Base-by-base conservation (phyloP, 2,329 filamentous ascomycete genomes). In the Endoconidiophora polonica region DNA sequence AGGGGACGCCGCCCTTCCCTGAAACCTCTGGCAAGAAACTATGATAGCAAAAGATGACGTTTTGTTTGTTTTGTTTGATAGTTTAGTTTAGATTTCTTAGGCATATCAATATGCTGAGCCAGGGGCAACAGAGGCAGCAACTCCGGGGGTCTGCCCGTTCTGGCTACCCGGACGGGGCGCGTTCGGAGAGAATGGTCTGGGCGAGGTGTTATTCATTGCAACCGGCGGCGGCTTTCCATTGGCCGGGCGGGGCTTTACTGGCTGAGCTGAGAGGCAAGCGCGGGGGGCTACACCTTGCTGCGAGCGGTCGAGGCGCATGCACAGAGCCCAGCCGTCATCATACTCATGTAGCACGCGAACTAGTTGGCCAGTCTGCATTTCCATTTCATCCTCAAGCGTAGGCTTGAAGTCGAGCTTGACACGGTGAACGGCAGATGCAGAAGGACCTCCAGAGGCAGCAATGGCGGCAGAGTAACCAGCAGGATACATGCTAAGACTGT, bases 311-410 rank as follows among this genome's bases (percentile, higher is more conserved):
- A 96, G 80, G 56, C 82, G 83, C 57, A 87, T 83, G 65, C 87
- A 95, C 50, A 96, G 84, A 60, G 88, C 86, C 91, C 91, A 98
- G 59, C 91, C 91, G 66, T 98, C 91, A 61, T 98, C 91, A 59
- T 96, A 98, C 66, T 94, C 88, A 61, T 96, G 90, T 48, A 96
- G 71, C 56, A 98, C 70, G 56, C 90, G 77, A 46, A 96, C 86
- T 45, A 98, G 72, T 55, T 93, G 81, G 48, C 91, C 91, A 52
- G 81, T 77, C 55, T 71, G 75, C 42, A 98, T 73, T 55, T 79
- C 83, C 60, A 98, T 71, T 66, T 98, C 91, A 61, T 98, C 91
- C 4, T 86, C 83, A 73, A 96, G 81, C 3, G 84, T 90, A 23
- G 91, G 88, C 63, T 79, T 83, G 65, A 96, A 98, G 64, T 95